These are phyloP conservation scores for Adansonia gregorii DNA, from an alignment of 441 rosid genomes.

Conservation along the genomic window DNA sequence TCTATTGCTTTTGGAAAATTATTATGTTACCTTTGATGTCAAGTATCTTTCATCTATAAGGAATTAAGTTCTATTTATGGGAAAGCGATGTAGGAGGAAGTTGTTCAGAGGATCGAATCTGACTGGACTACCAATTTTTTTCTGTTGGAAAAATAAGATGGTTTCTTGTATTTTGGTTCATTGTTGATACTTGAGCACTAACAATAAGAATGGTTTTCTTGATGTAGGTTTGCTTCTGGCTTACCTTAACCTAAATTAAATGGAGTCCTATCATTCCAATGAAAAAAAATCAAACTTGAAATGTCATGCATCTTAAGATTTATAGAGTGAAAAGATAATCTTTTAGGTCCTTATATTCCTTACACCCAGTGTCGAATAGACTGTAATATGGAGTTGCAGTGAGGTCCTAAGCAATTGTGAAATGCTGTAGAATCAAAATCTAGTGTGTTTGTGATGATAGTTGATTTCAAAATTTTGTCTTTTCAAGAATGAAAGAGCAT, in stretches of 20 bases:
- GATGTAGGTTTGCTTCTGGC: neutral
- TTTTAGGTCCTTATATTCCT: neutral
- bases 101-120: neutral
- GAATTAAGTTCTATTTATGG: neutral
- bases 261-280: neutral
- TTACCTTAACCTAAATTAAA: neutral
- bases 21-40: neutral
- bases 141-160: neutral
- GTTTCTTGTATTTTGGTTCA: neutral
- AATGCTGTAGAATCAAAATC: neutral
- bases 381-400: neutral
- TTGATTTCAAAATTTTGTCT: neutral
- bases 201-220: neutral
- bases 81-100: neutral
- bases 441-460: slow-evolving; percentile 10
- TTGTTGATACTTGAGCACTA: neutral
- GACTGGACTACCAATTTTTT: neutral
- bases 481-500: slow-evolving; percentile 7
- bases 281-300: neutral
- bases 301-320: neutral
- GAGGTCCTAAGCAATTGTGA: neutral
- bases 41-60: neutral
- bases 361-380: neutral
- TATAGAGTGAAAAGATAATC: neutral
- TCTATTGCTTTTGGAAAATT: neutral